phyloP scores from a whole-genome alignment of 2,329 filamentous ascomycete genomes.

The Diaporthe helianthi region DNA sequence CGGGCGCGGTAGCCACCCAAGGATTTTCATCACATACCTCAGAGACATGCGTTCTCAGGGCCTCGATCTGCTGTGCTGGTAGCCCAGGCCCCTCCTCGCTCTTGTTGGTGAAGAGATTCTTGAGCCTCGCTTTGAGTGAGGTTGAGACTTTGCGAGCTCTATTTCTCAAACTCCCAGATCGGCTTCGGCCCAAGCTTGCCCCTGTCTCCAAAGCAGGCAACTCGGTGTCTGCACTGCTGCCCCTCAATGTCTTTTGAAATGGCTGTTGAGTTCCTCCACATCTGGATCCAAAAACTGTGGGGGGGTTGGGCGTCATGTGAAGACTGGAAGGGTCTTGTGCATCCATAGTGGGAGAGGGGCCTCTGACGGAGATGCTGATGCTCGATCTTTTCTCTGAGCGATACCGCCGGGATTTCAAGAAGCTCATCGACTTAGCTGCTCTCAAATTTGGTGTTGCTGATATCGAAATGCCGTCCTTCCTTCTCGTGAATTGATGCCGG shows the following conservation, averaged over 20 bases:
- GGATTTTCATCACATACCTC: conserved; percentile 34
- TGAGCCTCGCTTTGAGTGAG: conserved; percentile 67
- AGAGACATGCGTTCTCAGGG: conserved; percentile 46
- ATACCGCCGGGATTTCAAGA: conserved; percentile 45
- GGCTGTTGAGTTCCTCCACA: conserved; percentile 44
- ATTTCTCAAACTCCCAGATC: conserved; percentile 50
- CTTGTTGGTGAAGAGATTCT: conserved; percentile 59
- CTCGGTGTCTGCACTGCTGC: conserved; percentile 47
- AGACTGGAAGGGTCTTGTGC: conserved; percentile 5
- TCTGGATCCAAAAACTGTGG: conserved; percentile 52
- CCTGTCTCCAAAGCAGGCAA: conserved; percentile 11
- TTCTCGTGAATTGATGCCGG: conserved; percentile 35
- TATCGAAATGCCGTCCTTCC: conserved; percentile 43
- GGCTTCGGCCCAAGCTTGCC: conserved; percentile 35
- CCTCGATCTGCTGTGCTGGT: conserved; percentile 61
- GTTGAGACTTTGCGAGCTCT: conserved; percentile 69
- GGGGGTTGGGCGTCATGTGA: conserved; percentile 49
- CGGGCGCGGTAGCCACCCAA: background rate
- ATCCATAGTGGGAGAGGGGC: conserved; percentile 45
- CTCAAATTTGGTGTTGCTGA: conserved; percentile 44
- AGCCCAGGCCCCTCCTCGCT: conserved; percentile 46
- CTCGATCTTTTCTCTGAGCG: conserved; percentile 34
- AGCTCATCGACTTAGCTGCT: conserved; percentile 63
- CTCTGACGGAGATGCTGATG: conserved; percentile 35
- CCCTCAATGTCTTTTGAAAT: conserved; percentile 58